Percentiles rank a stretch among this genome's conserved stretches.
Evolutionary conservation across 352 stramenopile genomes (phyloP).

Genomic region (Phytophthora nicotianae): DNA sequence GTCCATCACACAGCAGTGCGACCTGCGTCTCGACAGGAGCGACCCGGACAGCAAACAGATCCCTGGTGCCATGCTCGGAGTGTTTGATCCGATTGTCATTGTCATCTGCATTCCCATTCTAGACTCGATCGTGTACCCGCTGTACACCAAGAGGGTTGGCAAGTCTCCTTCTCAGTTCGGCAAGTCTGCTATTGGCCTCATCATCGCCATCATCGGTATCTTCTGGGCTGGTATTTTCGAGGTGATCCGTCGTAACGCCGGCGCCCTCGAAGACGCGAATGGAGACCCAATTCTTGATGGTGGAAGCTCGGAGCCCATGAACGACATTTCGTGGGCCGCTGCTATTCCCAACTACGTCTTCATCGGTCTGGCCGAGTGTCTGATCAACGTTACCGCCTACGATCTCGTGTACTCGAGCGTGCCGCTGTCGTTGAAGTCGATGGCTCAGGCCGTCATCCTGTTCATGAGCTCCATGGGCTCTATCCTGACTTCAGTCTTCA

Average conservation of each 20-base stretch:
- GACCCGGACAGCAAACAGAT: conserved; percentile 52
- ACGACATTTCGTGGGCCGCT: conserved; percentile 56
- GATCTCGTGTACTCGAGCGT: conserved; percentile 68
- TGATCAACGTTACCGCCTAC: conserved; percentile 73
- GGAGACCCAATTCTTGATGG: conserved; percentile 45
- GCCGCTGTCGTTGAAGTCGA: conserved; percentile 61
- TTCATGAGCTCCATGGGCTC: conserved; percentile 56
- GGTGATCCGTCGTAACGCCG: conserved; percentile 56
- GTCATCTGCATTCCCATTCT: conserved; percentile 48
- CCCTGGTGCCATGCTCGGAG: conserved; percentile 53
- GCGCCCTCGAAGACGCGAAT: conserved; percentile 37
- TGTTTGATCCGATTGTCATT: conserved; percentile 56
- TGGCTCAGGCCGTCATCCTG: conserved; percentile 46
- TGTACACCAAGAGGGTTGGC: conserved; percentile 37
- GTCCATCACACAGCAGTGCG: conserved; percentile 71
- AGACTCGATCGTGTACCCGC: conserved; percentile 43
- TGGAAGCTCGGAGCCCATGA: conserved; percentile 55
- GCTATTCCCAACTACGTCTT: conserved; percentile 67
- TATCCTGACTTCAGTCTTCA: conserved; percentile 55
- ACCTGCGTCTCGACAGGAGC: conserved; percentile 51
- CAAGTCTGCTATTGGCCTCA: conserved; percentile 35
- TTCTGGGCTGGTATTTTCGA: conserved; percentile 57
- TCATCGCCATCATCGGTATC: conserved; percentile 37
- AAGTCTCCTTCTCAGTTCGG: conserved; percentile 42
- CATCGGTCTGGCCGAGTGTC: conserved; percentile 55